A percentile compares a stretch with the other conserved stretches of the same genome.
phyloP scores from a whole-genome alignment of 2,329 filamentous ascomycete species.

The Sphaerulina musiva region DNA sequence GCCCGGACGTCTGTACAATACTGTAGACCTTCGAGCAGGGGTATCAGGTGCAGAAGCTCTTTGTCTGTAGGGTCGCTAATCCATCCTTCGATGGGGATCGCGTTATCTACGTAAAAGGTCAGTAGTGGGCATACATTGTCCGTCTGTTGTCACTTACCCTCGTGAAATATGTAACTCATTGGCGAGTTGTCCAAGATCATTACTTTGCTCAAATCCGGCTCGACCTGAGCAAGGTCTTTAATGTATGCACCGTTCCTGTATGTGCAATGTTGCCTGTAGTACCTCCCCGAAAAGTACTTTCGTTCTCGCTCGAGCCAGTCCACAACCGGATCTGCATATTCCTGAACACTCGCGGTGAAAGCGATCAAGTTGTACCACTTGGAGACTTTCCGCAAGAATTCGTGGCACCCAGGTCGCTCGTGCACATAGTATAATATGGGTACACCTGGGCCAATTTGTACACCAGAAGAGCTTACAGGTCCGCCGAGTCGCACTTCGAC shows the following conservation, averaged over 20 bases:
- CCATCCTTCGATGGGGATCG: conserved; percentile 98
- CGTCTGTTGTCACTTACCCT: conserved; percentile 56
- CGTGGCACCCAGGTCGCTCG: conserved; percentile 93
- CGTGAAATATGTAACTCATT: conserved; percentile 96
- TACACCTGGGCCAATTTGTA: conserved; percentile 68
- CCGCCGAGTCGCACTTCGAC: conserved; percentile 63
- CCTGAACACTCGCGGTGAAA: conserved; percentile 95
- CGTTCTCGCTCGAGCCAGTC: conserved; percentile 96
- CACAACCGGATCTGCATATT: conserved; percentile 97
- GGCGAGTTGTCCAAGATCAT: conserved; percentile 99
- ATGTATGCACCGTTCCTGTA: conserved; percentile 94
- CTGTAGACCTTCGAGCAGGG: conserved; percentile 86
- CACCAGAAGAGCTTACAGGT: conserved; percentile 20
- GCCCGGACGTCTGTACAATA: conserved; percentile 95
- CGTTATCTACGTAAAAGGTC: conserved; percentile 64
- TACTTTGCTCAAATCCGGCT: conserved; percentile 93
- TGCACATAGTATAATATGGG: conserved; percentile 98
- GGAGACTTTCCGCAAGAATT: conserved; percentile 85
- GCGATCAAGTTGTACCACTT: conserved; percentile 98
- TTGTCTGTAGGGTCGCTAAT: conserved; percentile 97
- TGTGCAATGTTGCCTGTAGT: conserved; percentile 96
- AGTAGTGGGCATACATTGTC: background rate
- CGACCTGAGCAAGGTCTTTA: conserved; percentile 92
- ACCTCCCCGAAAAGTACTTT: conserved; percentile 89
- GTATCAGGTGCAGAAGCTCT: conserved; percentile 85